phyloP scores from a whole-genome alignment of 805 yeast genomes.

The Saturnispora serradocipensis region DNA sequence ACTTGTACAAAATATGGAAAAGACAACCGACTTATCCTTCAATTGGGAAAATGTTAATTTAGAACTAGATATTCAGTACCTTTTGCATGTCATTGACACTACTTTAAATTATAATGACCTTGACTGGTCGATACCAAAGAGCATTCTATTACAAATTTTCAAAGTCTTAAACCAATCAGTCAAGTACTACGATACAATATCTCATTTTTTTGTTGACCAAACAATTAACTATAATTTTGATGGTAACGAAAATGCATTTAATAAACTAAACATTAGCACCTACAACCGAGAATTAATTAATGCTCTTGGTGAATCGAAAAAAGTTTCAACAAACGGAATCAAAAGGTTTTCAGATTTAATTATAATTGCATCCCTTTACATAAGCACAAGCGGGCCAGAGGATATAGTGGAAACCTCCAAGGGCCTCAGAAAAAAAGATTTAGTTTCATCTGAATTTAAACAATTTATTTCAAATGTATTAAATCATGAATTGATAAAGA shows the following conservation, averaged over 20 bases:
- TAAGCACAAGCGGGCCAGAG: slow-evolving; percentile 12
- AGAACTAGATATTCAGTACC: slow-evolving; percentile 19
- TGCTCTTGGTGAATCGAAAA: not conserved
- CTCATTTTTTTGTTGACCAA: slow-evolving; percentile 10
- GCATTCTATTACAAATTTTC: slow-evolving; percentile 21
- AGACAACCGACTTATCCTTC: slow-evolving; percentile 12
- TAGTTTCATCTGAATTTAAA: slow-evolving; percentile 22
- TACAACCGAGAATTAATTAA: not conserved
- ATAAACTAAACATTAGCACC: not conserved
- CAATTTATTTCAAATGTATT: slow-evolving; percentile 22
- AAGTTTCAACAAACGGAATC: slow-evolving; percentile 4
- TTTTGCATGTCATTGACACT: slow-evolving; percentile 17
- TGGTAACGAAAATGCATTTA: not conserved
- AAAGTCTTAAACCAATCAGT: slow-evolving; percentile 17
- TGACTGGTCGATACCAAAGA: slow-evolving; percentile 9
- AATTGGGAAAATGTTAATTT: slow-evolving; percentile 13
- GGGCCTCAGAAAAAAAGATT: slow-evolving; percentile 17
- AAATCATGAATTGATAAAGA: slow-evolving; percentile 20
- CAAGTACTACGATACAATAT: slow-evolving; percentile 4
- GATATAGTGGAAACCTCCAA: slow-evolving; percentile 12
- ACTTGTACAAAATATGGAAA: slow-evolving; percentile 4
- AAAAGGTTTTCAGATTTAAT: slow-evolving; percentile 15
- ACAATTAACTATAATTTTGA: not conserved
- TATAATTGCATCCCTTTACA: slow-evolving; percentile 14
- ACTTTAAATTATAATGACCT: slow-evolving; percentile 7